Base-by-base conservation (phyloP, 2,329 filamentous ascomycete genomes). In the Cordyceps pruinosa region DNA sequence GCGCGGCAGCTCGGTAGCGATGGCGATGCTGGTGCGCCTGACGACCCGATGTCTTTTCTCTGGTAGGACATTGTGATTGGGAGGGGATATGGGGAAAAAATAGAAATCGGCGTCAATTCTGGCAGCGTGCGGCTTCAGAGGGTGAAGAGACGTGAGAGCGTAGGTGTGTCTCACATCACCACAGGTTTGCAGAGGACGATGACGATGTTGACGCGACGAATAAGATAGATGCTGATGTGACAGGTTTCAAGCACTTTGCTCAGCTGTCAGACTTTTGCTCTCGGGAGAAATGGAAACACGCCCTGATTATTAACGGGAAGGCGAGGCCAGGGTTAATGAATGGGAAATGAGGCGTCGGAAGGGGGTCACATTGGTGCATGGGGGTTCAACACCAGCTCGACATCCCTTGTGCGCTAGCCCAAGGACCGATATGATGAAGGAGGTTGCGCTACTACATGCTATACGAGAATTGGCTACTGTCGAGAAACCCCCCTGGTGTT, bases 261-360 rank as follows among this genome's bases (percentile, higher is more conserved):
- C 15, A 5, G 21, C 28, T 34, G 5, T 21, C 12, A 13, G n/a
- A 12, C 12, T 23, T 46, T 47, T 39, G 25, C 12, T 39, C 19
- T 17, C 25, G 19, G 23, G 23, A 6, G 23, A 41, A 3, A 7
- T 10, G 21, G n/a, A 19, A 42, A 2, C 32, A 4, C 35, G 42
- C 35, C 37, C 21, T 49, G 25, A 21, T 49, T 37, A 35, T 44
- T 26, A 56, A 21, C 2, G 34, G 21, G 4, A 15, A 19, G 26
- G 13, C 25, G 15, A n/a, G 12, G 5, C 30, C 19, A 3, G 30
- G 32, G 25, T 54, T 9, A 32, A 23, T 10, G 30, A 23, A 46
- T 21, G 47, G 46, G 55, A 57, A 51, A 51, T 51, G 55, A 46
- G 37, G 30, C 39, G 21, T 23, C 46, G 35, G 45, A 41, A 57